These are phyloP conservation scores for Chalciporus chontae DNA, from an alignment of 768 basidiomycete genomes.

Conservation along the genomic window DNA sequence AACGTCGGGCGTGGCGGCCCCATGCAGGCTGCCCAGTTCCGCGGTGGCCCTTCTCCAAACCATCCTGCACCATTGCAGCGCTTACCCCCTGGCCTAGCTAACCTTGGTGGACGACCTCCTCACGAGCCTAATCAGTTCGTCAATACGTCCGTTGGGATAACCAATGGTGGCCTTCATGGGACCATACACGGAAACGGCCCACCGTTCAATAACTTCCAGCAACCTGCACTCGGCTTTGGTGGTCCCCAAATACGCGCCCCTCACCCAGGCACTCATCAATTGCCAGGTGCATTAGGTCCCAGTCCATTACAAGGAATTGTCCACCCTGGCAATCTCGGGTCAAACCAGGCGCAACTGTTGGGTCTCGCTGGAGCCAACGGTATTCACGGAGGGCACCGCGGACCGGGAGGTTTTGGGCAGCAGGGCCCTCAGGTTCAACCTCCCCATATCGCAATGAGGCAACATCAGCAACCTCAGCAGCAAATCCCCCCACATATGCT, in stretches of 20 bases:
- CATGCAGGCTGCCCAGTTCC: constrained; percentile 60
- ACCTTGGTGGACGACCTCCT: constrained; percentile 77
- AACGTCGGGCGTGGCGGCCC: constrained; percentile 47
- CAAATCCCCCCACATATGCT: constrained; percentile 53
- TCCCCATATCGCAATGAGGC: constrained; percentile 31
- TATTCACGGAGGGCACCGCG: constrained; percentile 43
- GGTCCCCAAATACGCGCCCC: constrained; percentile 48
- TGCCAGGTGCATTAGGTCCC: constrained; percentile 44
- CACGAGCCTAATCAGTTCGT: constrained; percentile 71
- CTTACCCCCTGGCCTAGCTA: constrained; percentile 76
- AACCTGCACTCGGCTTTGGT: constrained; percentile 43
- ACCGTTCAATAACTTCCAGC: constrained; percentile 52
- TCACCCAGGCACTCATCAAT: constrained; percentile 42
- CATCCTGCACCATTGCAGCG: constrained; percentile 51
- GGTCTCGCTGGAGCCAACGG: constrained; percentile 44
- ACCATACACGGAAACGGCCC: constrained; percentile 45
- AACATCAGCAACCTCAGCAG: constrained; percentile 38
- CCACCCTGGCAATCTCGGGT: constrained; percentile 51
- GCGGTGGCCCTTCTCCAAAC: constrained; percentile 67
- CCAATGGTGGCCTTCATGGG: constrained; percentile 44
- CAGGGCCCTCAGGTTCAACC: constrained; percentile 32
- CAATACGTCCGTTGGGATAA: constrained; percentile 40
- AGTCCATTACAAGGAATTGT: constrained; percentile 51
- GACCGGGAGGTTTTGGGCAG: constrained; percentile 39
- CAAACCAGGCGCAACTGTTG: constrained; percentile 45